Evolutionary conservation across 2,329 filamentous ascomycete species (phyloP).

Genomic region (Microcera coccophila): DNA sequence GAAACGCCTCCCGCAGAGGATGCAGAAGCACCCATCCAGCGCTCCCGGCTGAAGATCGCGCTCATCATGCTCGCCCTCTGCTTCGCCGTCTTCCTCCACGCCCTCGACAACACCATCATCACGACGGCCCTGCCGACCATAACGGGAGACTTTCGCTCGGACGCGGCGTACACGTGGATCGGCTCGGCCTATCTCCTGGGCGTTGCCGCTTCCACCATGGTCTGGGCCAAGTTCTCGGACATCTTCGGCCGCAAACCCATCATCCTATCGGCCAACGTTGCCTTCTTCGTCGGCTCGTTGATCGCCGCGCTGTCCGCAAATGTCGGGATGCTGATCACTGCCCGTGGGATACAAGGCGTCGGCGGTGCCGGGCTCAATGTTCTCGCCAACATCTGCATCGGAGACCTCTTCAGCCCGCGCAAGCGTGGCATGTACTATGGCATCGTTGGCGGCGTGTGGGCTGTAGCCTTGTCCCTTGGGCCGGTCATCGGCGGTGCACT

Average conservation of each 20-base stretch:
- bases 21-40: too few relatives aligned
- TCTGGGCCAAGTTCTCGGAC: conserved; percentile 7
- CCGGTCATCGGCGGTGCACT: conserved; percentile 28
- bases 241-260: conserved; percentile 11
- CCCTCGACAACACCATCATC: conserved; percentile 6
- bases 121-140: conserved; percentile 9
- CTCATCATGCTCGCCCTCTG: too few relatives aligned
- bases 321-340: conserved; percentile 7
- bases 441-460: conserved; percentile 61
- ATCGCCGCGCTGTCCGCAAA: conserved; percentile 2
- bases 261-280: conserved; percentile 1
- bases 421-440: conserved; percentile 50
- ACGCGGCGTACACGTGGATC: conserved; percentile 8
- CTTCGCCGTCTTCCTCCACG: conserved; percentile 1
- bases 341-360: conserved; percentile 5
- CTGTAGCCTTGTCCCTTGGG: conserved; percentile 52
- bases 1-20: too few relatives aligned
- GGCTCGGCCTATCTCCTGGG: conserved; percentile 7
- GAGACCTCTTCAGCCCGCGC: conserved; percentile 26
- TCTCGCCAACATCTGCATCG: conserved; percentile 7
- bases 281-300: conserved; percentile 3
- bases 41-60: too few relatives aligned
- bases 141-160: conserved; percentile 1
- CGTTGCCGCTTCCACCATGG: conserved; percentile 1
- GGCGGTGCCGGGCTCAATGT: conserved; percentile 2